A percentile compares a stretch with the other conserved stretches of the same genome.
These are phyloP conservation scores for Candida arabinofermentans DNA, from an alignment of 805 yeast genomes.

Conservation along the genomic window DNA sequence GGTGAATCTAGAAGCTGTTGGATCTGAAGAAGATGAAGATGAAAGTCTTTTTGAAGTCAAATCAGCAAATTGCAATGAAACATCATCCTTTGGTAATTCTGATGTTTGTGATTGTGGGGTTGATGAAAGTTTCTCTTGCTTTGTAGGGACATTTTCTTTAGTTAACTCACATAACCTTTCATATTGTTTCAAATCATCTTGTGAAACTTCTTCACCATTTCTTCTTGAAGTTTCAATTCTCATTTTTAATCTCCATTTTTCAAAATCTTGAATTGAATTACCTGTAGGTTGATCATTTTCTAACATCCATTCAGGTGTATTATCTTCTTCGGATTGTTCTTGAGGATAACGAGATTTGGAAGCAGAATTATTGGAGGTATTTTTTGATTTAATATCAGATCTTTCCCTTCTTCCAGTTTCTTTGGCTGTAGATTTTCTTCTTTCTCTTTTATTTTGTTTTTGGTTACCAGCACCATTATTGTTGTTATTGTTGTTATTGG, in stretches of 20 bases:
- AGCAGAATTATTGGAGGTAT: constrained; percentile 4
- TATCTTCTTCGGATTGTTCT: constrained; percentile 30
- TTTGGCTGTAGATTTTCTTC: constrained; percentile 14
- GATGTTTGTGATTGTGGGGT: not conserved
- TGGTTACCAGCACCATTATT: constrained; percentile 5
- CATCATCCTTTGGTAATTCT: not conserved
- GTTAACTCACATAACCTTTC: constrained; percentile 10
- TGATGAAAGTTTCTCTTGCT: not conserved
- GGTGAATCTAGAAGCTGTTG: constrained; percentile 21
- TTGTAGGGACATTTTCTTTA: not conserved
- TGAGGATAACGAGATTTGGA: constrained; percentile 14
- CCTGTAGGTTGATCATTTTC: constrained; percentile 40
- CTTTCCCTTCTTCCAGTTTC: constrained; percentile 10
- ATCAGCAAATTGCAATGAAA: not conserved
- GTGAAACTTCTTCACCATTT: constrained; percentile 38
- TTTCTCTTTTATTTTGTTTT: constrained; percentile 12
- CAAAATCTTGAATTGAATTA: constrained; percentile 54
- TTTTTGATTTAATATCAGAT: constrained; percentile 3
- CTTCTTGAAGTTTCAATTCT: constrained; percentile 44
- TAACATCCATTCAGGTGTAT: constrained; percentile 34
- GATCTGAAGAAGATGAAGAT: constrained; percentile 3
- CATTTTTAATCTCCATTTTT: constrained; percentile 55
- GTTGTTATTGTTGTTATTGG: constrained; percentile 11
- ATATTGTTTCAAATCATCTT: constrained; percentile 23
- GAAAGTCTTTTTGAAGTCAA: not conserved